Percentiles rank a stretch among this genome's conserved stretches.
Conservation (phyloP, 768 basidiomycete genomes). For the Termitomyces sp. region DNA sequence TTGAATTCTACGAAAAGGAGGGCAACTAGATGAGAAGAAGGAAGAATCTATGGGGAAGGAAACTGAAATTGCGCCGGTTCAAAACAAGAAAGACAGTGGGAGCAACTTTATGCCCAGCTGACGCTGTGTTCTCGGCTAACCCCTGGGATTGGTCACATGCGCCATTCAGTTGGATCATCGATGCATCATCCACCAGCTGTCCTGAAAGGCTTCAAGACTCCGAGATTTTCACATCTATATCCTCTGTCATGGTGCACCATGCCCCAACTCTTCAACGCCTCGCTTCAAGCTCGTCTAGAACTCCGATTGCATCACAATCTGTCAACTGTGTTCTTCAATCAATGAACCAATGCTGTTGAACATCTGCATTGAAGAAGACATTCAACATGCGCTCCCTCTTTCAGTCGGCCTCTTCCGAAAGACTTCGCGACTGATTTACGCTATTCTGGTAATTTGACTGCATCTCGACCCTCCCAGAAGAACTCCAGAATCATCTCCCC, state of each 20-base stretch:
- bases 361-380: background rate
- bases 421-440: background rate
- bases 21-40: conserved; percentile 11
- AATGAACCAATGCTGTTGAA: background rate
- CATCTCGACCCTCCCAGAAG: background rate
- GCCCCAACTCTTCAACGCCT: background rate
- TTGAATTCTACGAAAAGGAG: conserved; percentile 13
- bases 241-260: background rate
- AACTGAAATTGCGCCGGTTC: conserved; percentile 12
- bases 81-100: conserved; percentile 18
- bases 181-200: background rate
- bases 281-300: background rate
- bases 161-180: conserved; percentile 4
- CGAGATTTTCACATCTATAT: background rate
- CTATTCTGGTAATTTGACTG: background rate
- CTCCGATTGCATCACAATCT: background rate
- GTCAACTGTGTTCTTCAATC: conserved; percentile 1
- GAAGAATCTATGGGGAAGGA: conserved; percentile 16
- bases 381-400: background rate
- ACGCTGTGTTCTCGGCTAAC: conserved; percentile 15
- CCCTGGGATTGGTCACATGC: conserved; percentile 23
- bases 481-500: background rate
- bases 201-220: background rate
- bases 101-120: conserved; percentile 21
- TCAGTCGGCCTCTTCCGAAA: conserved; percentile 6